phyloP scores from a whole-genome alignment of 768 basidiomycete species.

The Podaxis carcinomalis region DNA sequence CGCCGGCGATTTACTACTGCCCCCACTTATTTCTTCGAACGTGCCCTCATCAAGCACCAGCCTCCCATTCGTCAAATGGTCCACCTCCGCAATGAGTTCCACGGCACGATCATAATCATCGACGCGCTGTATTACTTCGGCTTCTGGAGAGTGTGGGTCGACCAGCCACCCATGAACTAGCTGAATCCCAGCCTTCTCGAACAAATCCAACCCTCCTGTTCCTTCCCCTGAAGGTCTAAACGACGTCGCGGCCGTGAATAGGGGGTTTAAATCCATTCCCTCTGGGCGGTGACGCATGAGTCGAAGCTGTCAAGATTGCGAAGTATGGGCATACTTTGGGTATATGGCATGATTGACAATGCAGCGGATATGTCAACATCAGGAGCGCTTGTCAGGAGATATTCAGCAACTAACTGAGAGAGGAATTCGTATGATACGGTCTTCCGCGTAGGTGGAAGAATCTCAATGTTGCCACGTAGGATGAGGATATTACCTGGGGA shows the following conservation, averaged over 20 bases:
- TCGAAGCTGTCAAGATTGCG: background rate
- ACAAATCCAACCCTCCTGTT: constrained; percentile 80
- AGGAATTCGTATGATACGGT: constrained; percentile 84
- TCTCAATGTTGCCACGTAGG: constrained; percentile 74
- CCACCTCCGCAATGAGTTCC: constrained; percentile 73
- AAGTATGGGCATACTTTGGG: constrained; percentile 55
- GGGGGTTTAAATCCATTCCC: constrained; percentile 88
- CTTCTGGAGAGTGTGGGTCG: constrained; percentile 64
- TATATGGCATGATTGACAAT: constrained; percentile 70
- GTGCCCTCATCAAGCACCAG: constrained; percentile 43
- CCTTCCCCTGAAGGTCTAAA: constrained; percentile 60
- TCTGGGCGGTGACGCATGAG: constrained; percentile 32
- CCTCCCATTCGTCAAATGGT: constrained; percentile 62
- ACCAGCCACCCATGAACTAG: constrained; percentile 90
- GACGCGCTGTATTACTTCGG: constrained; percentile 42
- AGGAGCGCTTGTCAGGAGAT: constrained; percentile 58
- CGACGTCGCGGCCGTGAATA: constrained; percentile 64
- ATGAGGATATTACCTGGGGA: constrained; percentile 80
- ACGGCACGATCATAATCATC: constrained; percentile 75
- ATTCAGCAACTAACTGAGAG: constrained; percentile 78
- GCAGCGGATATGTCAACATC: constrained; percentile 68
- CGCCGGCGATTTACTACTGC: constrained; percentile 17
- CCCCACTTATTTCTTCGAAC: constrained; percentile 11
- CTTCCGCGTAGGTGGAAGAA: constrained; percentile 59
- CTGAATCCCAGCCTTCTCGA: constrained; percentile 73